Evolutionary conservation across 2,329 filamentous ascomycete species (phyloP), one percentile per base, ranked within the genome.

Genomic region (Aureobasidium sp.): DNA sequence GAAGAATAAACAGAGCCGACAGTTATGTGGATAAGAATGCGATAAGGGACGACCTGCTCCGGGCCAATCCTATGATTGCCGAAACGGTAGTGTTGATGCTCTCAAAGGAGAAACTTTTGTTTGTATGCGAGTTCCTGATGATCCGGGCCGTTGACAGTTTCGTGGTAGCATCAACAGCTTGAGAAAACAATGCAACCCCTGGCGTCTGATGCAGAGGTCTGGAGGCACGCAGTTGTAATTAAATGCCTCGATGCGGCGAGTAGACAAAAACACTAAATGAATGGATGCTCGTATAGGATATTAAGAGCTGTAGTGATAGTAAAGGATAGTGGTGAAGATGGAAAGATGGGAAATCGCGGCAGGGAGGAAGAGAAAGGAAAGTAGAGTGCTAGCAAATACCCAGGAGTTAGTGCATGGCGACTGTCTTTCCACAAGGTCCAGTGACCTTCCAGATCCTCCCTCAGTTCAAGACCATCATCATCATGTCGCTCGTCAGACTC

Each of bases 81-180:
- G 41, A 36, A 41, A 8, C 56, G 46, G 57, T 34, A 17, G 8
- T 48, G 13, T 58, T 58, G 32, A 13, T 48, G 2, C 5, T 37
- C 26, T 34, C 42, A 57, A 59, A 59, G 44, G 56, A 59, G 56
- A 48, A 20, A 59, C 26, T 60, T 20, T 60, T 60, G 57, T 60
- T 60, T 60, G 44, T 39, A 41, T 60, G 39, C 13, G 6, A 50
- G 32, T 51, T 42, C 36, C 36, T 59, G 56, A 48, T 59, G 56
- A 48, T 32, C 32, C 32, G 32, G 44, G 15, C 57, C 57, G 57
- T 60, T 60, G 57, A 12, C 26, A 59, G 44, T 59, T 41, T 42
- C 10, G 44, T 15, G 26, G 56, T 59, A 59, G 56, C 53, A 57
- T 57, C 53, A 57, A 57, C 53, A 47, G 55, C 23, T 37, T 17